Evolutionary conservation across 176 grass and related monocot species (phyloP), one percentile per base, ranked within the genome.

Genomic region (Pontederia crassipes): DNA sequence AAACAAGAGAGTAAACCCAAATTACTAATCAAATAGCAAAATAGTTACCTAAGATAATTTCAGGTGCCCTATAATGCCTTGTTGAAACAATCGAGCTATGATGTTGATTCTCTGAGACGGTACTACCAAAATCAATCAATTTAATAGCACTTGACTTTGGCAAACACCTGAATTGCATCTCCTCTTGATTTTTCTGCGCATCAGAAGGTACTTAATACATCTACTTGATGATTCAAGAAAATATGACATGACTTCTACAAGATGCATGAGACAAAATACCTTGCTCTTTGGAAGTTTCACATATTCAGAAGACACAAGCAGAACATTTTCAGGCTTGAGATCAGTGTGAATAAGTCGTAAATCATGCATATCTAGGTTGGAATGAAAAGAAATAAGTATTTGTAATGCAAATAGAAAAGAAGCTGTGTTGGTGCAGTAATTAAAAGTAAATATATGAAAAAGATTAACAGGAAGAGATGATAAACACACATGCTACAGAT

Each of bases 281-380:
- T 97, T 91, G 53, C 63, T 67, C 73, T 63, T 75, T 78, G 87
- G 93, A 64, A 97, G 67, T 62, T 88, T 90, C 83, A 97, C 77
- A 61, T 76, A 91, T 46, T 91, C 93, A 32, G 87, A 83, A 67
- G 93, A 97, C 51, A 77, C 81, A 47, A 97, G 87, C 48, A 97
- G 93, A 78, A 97, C 85, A 74, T 97, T 97, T 78, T 97, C 93
- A 71, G 93, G 93, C 87, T 97, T 97, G 76, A 97, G 84, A 91
- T 97, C 93, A 71, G 93, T 97, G 84, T 97, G 93, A 78, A 97
- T 97, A 84, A 97, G 81, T 60, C 49, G 73, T 69, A 91, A 85
- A 24, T 79, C 81, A 61, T 97, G 93, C 93, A 97, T 91, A 91
- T 91, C 93, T 97, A 82, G 78, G 80, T 80, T 67, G 64, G 48